Evolutionary conservation across 2,329 filamentous ascomycete species (phyloP), one percentile per base, ranked within the genome.

Genomic region (Trichoderma sp.): DNA sequence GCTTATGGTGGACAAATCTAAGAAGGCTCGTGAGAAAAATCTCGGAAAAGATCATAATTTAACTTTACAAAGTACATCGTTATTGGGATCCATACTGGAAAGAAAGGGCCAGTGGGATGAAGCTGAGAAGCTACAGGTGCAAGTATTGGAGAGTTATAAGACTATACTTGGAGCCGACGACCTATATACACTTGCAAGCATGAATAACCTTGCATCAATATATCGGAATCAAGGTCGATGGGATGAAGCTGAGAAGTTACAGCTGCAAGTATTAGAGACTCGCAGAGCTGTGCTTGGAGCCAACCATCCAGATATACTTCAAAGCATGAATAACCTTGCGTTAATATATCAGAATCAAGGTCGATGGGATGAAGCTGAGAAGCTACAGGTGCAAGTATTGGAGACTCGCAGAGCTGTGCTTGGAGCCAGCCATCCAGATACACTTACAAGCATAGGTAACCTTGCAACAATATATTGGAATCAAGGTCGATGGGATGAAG

Each of bases 191-290:
- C 8, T 45, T 3, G 50, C 35, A 50, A 34, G 52, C 59, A 66
- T 64, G 57, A 29, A 37, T 35, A 67, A 70, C 53, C 42, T 67
- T 27, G 65, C 65, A 9, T 70, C 76, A 48, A 69, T 34, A 42
- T 64, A 64, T 15, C 17, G 48, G 22, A 5, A 17, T 1, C 60
- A 65, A 29, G 63, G 63, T 2, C 63, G 52, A 19, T 66, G 25
- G 34, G 27, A 57, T 27, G 63, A 72, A 58, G 70, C 70, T 12
- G 39, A 57, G 10, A 9, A 37, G 48, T 13, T 52, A 10, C 6
- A 5, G 0, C 3, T 29, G 15, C 48, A n/a, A 27, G 6, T 27
- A 1, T 0, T 52, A 2, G 7, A 29, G 6, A 7, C 2, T 17
- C 0, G 2, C 22, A 3, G 9, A 3, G 7, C 4, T 2, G 17